Percentiles rank a stretch among this genome's conserved stretches.
phyloP scores from a whole-genome alignment of 805 yeast species.

The Yarrowia divulgata region DNA sequence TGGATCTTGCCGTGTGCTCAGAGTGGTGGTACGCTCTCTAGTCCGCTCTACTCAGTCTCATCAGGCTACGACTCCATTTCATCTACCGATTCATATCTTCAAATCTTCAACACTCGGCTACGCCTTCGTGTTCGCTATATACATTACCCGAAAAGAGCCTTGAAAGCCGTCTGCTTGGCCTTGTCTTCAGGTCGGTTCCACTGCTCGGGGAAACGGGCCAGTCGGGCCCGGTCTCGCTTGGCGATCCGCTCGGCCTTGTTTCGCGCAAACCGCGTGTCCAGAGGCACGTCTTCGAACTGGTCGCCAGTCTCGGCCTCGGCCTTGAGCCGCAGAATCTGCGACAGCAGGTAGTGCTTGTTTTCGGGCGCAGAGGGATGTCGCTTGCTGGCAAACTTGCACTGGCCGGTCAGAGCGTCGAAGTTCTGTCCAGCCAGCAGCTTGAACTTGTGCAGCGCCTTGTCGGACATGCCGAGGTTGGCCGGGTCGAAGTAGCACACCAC shows the following conservation, averaged over 20 bases:
- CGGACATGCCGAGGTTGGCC: slow-evolving; percentile 54
- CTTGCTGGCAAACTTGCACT: slow-evolving; percentile 68
- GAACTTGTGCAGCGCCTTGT: slow-evolving; percentile 71
- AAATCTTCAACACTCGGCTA: no score
- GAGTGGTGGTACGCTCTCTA: no score
- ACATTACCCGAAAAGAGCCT: slow-evolving; percentile 33
- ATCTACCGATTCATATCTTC: no score
- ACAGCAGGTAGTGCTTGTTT: slow-evolving; percentile 77
- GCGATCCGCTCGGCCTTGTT: slow-evolving; percentile 53
- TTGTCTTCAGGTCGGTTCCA: slow-evolving; percentile 34
- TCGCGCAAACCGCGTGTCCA: slow-evolving; percentile 74
- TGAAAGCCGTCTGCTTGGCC: slow-evolving; percentile 26
- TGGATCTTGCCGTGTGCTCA: no score
- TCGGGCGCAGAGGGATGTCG: slow-evolving; percentile 80
- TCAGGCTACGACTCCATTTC: no score
- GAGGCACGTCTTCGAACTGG: slow-evolving; percentile 76
- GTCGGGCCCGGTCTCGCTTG: slow-evolving; percentile 29
- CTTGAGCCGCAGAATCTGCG: slow-evolving; percentile 66
- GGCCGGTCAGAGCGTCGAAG: slow-evolving; percentile 67
- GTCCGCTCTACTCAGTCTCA: no score
- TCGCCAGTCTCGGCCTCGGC: slow-evolving; percentile 70
- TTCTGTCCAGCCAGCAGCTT: slow-evolving; percentile 79
- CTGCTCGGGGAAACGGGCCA: slow-evolving; percentile 67
- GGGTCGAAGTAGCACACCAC: slow-evolving; percentile 68
- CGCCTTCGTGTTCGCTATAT: slow-evolving; percentile 7